Base-by-base conservation (phyloP, 1,139 yeast genomes). In the Citeromyces hawaiiensis region DNA sequence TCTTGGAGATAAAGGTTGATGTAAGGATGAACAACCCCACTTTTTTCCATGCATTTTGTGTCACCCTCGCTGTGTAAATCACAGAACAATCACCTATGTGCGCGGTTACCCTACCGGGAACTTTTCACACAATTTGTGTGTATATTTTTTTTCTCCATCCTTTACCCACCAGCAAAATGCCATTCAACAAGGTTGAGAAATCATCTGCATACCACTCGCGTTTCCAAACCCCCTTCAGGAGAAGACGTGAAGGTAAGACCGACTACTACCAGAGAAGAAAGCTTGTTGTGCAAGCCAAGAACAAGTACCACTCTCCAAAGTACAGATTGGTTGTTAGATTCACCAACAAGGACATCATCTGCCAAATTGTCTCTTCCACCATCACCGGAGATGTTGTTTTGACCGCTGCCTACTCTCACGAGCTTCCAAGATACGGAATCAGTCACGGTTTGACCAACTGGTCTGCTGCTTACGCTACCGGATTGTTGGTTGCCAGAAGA, bases 201-300 rank as follows among this genome's bases (percentile, higher is more conserved):
- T 68, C 76, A 63, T 79, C 94, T 60, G 93, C 97, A 57, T 91
- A 93, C 91, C 87, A 79, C 79, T 87, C 97, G 66, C 91, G 99
- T 70, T 91, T 80, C 95, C 99, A 91, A 78, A 91, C 98, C 67
- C 96, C 97, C 57, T 91, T 87, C 96, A 87, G 98, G 72, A 87
- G 99, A 82, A 86, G 99, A 83, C 87, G 94, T 68, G 97, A 93
- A 74, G 99, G 98, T 76, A 91, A 93, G 82, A 91, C 99, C 67
- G 99, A 91, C 70, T 91, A 88, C 95, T 91, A 88, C 81, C 96
- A 94, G 71, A 91, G 99, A 81, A 91, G 91, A 94, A 87, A 98
- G 78, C 77, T 91, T 67, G 93, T 91, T 64, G 77, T 96, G 61
- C 99, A 91, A 77, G 96, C 88, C 91, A 91, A 91, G 91, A 96